Conservation (phyloP, 176 grass and related monocot genomes). For the Secale cereale region DNA sequence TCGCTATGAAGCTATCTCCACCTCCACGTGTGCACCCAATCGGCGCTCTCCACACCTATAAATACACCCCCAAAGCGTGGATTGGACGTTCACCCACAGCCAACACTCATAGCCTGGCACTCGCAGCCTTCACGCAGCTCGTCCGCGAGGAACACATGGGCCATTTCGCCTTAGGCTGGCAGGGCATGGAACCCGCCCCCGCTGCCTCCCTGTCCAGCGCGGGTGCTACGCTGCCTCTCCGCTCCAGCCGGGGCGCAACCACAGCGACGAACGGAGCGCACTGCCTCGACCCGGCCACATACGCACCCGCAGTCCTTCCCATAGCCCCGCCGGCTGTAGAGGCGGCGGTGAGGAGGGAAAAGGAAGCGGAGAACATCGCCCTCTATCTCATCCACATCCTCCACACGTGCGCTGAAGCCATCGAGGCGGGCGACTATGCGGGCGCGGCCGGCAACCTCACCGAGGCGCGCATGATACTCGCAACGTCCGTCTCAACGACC, state of each 20-base stretch:
- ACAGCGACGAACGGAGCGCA: not conserved
- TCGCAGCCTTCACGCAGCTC: not conserved
- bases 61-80: not conserved
- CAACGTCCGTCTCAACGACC: slow-evolving; percentile 9
- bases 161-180: slow-evolving; percentile 7
- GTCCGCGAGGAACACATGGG: slow-evolving; percentile 19
- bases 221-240: not conserved
- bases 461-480: slow-evolving; percentile 32
- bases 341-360: not conserved
- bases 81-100: not conserved
- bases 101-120: not conserved
- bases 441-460: slow-evolving; percentile 20
- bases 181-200: not conserved
- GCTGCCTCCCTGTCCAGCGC: not conserved
- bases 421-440: slow-evolving; percentile 41
- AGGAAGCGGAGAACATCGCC: slow-evolving; percentile 28
- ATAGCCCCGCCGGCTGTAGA: not conserved
- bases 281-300: not conserved
- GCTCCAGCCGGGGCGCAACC: not conserved
- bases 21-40: slow-evolving; percentile 2
- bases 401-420: slow-evolving; percentile 45
- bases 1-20: not conserved
- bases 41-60: slow-evolving; percentile 9
- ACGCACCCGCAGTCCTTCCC: not conserved
- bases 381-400: slow-evolving; percentile 47